Percentiles rank a stretch among this genome's conserved stretches.
Evolutionary conservation across 1,284 basidiomycete genomes (phyloP).

Genomic region (Anthracocystis walkeri): DNA sequence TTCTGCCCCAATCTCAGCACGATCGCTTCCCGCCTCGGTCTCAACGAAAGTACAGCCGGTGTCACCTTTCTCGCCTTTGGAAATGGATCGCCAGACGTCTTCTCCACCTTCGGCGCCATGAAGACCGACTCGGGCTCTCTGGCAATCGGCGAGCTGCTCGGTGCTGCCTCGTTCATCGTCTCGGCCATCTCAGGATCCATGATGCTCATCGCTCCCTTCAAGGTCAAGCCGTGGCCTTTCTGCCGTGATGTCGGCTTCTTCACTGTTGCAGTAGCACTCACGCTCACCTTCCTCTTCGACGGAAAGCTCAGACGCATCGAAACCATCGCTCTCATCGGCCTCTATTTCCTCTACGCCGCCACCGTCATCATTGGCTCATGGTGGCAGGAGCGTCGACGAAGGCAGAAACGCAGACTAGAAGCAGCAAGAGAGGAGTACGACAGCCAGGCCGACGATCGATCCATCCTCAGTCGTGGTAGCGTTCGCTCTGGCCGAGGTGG

Average conservation of each 20-base stretch:
- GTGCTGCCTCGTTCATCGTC: slow-evolving; percentile 94
- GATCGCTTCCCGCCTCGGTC: slow-evolving; percentile 58
- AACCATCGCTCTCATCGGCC: slow-evolving; percentile 78
- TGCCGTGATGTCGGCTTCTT: slow-evolving; percentile 95
- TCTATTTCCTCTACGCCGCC: slow-evolving; percentile 83
- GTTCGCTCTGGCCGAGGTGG: slow-evolving; percentile 10
- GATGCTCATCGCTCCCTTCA: slow-evolving; percentile 93
- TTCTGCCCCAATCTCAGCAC: slow-evolving; percentile 68
- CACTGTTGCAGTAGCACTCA: slow-evolving; percentile 79
- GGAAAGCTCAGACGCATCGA: slow-evolving; percentile 81
- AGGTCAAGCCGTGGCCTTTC: slow-evolving; percentile 83
- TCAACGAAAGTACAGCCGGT: slow-evolving; percentile 67
- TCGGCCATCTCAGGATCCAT: slow-evolving; percentile 93
- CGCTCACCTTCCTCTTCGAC: slow-evolving; percentile 84
- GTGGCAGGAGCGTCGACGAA: slow-evolving; percentile 72
- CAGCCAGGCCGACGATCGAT: slow-evolving; percentile 30
- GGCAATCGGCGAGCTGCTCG: slow-evolving; percentile 93
- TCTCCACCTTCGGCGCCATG: slow-evolving; percentile 95
- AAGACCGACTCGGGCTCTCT: slow-evolving; percentile 84
- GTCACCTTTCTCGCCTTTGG: slow-evolving; percentile 68
- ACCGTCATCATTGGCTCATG: slow-evolving; percentile 83
- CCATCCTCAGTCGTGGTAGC: slow-evolving; percentile 32
- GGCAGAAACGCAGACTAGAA: slow-evolving; percentile 39
- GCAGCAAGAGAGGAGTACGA: slow-evolving; percentile 55
- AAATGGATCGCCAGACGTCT: slow-evolving; percentile 73